A percentile compares a stretch with the other conserved stretches of the same genome.
Evolutionary conservation across 305 asterid genomes (phyloP).

Genomic region (Fraxinus baroniana): DNA sequence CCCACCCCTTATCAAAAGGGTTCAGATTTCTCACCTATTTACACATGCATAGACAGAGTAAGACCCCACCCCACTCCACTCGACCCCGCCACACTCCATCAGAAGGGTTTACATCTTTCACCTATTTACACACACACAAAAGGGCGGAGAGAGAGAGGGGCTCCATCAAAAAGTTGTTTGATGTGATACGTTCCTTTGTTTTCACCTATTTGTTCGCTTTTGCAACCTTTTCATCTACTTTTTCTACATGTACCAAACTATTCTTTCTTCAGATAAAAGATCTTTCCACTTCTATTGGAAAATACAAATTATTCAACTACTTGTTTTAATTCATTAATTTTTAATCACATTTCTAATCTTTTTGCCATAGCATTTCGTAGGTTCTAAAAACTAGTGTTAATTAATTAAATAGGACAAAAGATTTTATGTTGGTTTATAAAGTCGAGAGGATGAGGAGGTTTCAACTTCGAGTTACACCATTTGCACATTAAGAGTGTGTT

Average conservation of each 20-base stretch:
- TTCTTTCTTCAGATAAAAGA: constrained; percentile 27
- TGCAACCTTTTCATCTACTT: constrained; percentile 38
- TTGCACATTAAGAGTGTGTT: too few relatives aligned
- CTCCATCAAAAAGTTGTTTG: constrained; percentile 47
- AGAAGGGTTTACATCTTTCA: neutral
- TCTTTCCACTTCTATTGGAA: constrained; percentile 53
- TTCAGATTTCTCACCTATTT: too few relatives aligned
- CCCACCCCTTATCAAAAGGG: too few relatives aligned
- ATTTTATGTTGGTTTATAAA: too few relatives aligned
- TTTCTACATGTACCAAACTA: constrained; percentile 26
- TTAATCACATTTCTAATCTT: neutral
- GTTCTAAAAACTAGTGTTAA: too few relatives aligned
- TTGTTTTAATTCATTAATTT: neutral
- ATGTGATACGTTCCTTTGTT: constrained; percentile 55
- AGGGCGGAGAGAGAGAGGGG: neutral
- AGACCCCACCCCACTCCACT: neutral
- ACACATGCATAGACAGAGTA: too few relatives aligned
- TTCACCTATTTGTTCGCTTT: constrained; percentile 39
- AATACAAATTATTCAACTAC: constrained; percentile 26
- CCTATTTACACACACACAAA: neutral
- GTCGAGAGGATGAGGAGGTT: too few relatives aligned
- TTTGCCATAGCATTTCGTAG: neutral
- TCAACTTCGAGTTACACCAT: too few relatives aligned
- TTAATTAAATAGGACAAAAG: too few relatives aligned
- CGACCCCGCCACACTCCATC: neutral